These are phyloP conservation scores for Piloderma croceum DNA, from an alignment of 768 basidiomycete species.

Conservation along the genomic window DNA sequence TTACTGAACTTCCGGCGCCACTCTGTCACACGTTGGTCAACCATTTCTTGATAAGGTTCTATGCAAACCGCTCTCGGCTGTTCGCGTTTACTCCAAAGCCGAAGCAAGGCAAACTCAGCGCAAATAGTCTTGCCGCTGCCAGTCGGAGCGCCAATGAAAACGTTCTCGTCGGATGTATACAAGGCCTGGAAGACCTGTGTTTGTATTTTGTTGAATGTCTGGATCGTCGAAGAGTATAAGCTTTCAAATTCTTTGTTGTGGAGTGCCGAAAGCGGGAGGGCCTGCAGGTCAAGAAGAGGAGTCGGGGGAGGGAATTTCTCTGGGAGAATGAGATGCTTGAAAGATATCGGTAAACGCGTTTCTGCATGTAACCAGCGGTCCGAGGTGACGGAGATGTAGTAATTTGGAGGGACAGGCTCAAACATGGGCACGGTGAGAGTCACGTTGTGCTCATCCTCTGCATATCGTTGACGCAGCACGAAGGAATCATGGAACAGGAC, in stretches of 20 bases:
- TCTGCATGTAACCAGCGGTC: constrained; percentile 96
- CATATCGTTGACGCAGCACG: constrained; percentile 85
- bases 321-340: constrained; percentile 96
- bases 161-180: constrained; percentile 93
- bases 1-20: constrained; percentile 82
- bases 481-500: constrained; percentile 94
- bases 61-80: constrained; percentile 86
- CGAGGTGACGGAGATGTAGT: constrained; percentile 92
- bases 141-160: constrained; percentile 94
- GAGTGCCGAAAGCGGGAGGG: constrained; percentile 82
- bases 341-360: constrained; percentile 90
- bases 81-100: constrained; percentile 89
- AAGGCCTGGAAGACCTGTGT: constrained; percentile 98
- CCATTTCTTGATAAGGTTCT: constrained; percentile 97
- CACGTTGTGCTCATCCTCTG: constrained; percentile 90
- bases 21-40: constrained; percentile 81
- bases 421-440: constrained; percentile 95
- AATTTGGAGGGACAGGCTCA: constrained; percentile 96
- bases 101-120: constrained; percentile 90
- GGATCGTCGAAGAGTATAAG: constrained; percentile 75
- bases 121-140: constrained; percentile 97
- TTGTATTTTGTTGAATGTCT: constrained; percentile 97
- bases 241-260: constrained; percentile 91
- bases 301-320: constrained; percentile 95
- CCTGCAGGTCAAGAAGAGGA: constrained; percentile 86